Percentiles rank a stretch among this genome's conserved stretches.
These are phyloP conservation scores for Moesziomyces sp. DNA, from an alignment of 1,284 basidiomycete species.

Conservation along the genomic window DNA sequence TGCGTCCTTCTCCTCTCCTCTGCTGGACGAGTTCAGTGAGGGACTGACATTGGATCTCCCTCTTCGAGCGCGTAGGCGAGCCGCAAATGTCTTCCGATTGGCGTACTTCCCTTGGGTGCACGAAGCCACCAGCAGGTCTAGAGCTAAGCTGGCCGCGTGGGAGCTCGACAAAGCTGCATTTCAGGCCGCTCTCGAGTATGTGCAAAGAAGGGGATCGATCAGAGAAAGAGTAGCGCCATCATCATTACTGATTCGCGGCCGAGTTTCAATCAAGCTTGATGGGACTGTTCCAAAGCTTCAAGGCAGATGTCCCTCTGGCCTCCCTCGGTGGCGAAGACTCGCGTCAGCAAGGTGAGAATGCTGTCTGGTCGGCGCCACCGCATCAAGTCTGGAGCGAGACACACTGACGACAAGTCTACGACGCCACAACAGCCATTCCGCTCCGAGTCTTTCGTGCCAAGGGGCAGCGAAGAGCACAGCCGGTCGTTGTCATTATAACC, in stretches of 20 bases:
- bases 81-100: constrained; percentile 32
- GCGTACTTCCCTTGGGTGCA: constrained; percentile 47
- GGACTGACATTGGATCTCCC: background rate
- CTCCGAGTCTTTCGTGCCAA: constrained; percentile 26
- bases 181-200: constrained; percentile 18
- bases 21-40: background rate
- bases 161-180: constrained; percentile 29
- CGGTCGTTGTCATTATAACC: constrained; percentile 40
- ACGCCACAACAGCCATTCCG: constrained; percentile 9
- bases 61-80: constrained; percentile 12
- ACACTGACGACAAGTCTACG: background rate
- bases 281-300: constrained; percentile 7
- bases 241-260: background rate
- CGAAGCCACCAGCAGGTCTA: constrained; percentile 20
- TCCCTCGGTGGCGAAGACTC: background rate
- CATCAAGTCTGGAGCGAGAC: too few species aligned
- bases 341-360: constrained; percentile 2
- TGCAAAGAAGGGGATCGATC: background rate
- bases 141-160: constrained; percentile 33
- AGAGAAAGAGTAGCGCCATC: background rate
- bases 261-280: constrained; percentile 2
- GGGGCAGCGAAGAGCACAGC: constrained; percentile 7
- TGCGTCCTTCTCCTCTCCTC: constrained; percentile 1
- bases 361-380: too few species aligned
- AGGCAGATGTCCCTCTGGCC: constrained; percentile 3